Percentiles rank a stretch among this genome's conserved stretches.
phyloP scores from a whole-genome alignment of 2,329 filamentous ascomycete genomes.

The Ascochyta koolunga region DNA sequence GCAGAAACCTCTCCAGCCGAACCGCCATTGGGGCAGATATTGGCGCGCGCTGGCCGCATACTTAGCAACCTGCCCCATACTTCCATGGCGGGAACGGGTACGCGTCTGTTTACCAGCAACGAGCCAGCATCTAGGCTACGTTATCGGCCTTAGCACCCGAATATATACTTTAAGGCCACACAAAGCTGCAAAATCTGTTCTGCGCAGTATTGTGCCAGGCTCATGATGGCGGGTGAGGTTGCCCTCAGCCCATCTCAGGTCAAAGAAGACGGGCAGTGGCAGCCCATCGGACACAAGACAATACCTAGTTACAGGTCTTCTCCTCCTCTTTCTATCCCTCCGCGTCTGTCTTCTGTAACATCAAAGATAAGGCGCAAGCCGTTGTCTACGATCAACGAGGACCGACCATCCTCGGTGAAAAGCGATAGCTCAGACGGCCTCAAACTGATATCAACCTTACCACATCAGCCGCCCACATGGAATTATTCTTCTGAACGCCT shows the following conservation, averaged over 20 bases:
- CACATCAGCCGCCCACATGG: not conserved
- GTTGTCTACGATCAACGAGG: constrained; percentile 1
- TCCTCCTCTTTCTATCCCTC: not conserved
- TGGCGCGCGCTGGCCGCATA: not conserved
- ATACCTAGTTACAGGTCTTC: not conserved
- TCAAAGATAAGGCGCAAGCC: not conserved
- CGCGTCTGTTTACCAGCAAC: not conserved
- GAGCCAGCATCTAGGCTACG: not conserved
- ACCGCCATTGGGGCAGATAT: not conserved
- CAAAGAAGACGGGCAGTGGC: constrained; percentile 1
- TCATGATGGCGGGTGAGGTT: constrained; percentile 3
- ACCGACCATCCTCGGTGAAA: not conserved
- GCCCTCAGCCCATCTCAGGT: not conserved
- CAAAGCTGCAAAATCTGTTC: not conserved
- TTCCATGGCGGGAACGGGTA: not conserved
- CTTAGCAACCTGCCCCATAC: not conserved
- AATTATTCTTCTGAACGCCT: not conserved
- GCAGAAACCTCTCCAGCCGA: not conserved
- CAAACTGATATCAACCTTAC: not conserved
- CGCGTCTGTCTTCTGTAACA: not conserved
- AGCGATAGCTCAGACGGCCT: constrained; percentile 5
- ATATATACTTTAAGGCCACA: not conserved
- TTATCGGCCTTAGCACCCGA: not conserved
- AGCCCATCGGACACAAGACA: constrained; percentile 1
- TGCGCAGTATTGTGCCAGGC: not conserved